Base-by-base conservation (phyloP, 2,329 filamentous ascomycete species). In the Chaetomiaceae sp. region DNA sequence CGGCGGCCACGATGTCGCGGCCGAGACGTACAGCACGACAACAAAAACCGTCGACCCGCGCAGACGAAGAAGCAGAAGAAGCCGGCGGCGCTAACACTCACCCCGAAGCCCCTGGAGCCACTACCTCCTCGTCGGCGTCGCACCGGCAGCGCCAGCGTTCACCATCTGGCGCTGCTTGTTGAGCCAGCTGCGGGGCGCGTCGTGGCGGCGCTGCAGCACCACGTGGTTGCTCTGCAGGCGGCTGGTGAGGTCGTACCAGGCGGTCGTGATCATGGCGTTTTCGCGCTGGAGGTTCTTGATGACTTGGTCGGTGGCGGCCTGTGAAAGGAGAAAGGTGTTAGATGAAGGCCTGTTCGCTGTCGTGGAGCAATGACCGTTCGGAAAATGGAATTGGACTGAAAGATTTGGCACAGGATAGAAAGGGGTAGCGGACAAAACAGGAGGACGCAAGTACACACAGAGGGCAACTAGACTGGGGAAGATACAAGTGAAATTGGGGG, bases 221-320 rank as follows among this genome's bases (percentile, higher is more conserved):
- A 92, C 85, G 58, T 88, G 88, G 68, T 91, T 92, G 72, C 87
- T 91, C 71, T 94, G 89, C 61, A 95, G 71, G 47, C 89, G 79
- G 66, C 79, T 85, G 23, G 85, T 84, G 64, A 94, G 80, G 69
- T 92, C 88, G 71, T 91, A 91, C 88, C 88, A 95, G 2, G 89
- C 89, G n/a, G 84, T 87, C 23, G 85, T 77, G 63, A 95, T 89
- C 66, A 94, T 78, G 36, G 80, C 79, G 68, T 89, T 90, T 69
- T 95, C 89, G 62, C 87, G 82, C 67, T 87, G 81, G 55, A 95
- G 79, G 62, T 85, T 88, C 60, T 83, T 82, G 64, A 88, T 80
- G 47, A 75, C 72, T 64, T 80, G 72, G 43, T 83, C 79, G 59
- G 69, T 70, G 51, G 76, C 72, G 39, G 76, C 75, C 76, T 82